A percentile compares a stretch with the other conserved stretches of the same genome.
phyloP scores from a whole-genome alignment of 2,329 filamentous ascomycete genomes.

The Colletotrichum sp. region DNA sequence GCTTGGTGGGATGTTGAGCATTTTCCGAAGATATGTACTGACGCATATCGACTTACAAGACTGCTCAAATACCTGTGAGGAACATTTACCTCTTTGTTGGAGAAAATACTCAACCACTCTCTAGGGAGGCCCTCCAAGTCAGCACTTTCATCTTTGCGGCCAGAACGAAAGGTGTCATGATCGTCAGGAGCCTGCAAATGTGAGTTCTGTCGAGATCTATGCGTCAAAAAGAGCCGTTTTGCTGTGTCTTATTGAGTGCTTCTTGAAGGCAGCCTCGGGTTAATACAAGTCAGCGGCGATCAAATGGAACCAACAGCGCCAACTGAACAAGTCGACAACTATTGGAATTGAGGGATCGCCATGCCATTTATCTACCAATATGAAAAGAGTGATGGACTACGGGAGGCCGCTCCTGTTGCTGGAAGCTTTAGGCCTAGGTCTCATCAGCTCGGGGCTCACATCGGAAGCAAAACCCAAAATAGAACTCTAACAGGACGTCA shows the following conservation, averaged over 20 bases:
- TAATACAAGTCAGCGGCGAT: neutral
- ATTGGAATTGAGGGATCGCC: neutral
- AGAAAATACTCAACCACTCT: neutral
- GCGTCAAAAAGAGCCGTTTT: neutral
- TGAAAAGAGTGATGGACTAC: neutral
- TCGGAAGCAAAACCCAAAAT: neutral
- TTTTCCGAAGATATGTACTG: neutral
- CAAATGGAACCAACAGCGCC: neutral
- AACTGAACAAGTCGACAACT: no score
- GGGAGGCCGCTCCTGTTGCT: fast-evolving
- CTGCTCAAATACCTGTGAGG: neutral
- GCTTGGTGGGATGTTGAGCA: neutral
- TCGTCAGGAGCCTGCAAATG: neutral
- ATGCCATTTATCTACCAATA: neutral
- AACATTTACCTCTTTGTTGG: fast-evolving
- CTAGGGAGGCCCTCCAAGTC: neutral
- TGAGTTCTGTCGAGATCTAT: neutral
- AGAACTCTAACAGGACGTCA: neutral
- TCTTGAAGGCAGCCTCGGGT: neutral
- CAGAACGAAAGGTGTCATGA: neutral
- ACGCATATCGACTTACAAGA: neutral
- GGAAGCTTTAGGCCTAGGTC: neutral
- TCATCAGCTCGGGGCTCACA: neutral
- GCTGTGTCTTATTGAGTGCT: neutral
- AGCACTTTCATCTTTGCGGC: neutral